Evolutionary conservation across 305 asterid species (phyloP), one percentile per base, ranked within the genome.

Genomic region (Plantago coronopus): DNA sequence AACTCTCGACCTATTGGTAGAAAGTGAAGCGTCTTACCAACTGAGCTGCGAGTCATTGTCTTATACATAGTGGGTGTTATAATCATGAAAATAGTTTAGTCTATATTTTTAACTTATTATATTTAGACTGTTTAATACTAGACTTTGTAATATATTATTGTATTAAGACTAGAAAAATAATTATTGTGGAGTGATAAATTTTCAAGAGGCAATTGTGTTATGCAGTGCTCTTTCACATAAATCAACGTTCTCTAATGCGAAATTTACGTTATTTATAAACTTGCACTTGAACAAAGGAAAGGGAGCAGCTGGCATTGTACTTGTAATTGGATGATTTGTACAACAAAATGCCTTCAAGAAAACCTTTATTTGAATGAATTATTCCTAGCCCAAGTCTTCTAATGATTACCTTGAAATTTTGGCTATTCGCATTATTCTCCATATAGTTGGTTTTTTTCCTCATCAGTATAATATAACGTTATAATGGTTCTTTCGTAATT

Each of bases 401-500:
- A 16, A 22, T 47, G 40, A 11, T 58, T 9, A 13, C 58, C 46
- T 23, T 43, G 58, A 47, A 29, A 34, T 38, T 69, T 25, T 40
- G 65, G 45, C 57, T 48, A 51, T 48, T 22, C 44, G 25, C 62
- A 27, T 59, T 55, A 45, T 53, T 65, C 43, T 48, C 17, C 18
- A 37, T 8, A 7, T 42, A 63, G 27, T 22, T 57, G 21, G 21
- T 51, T 25, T 22, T 17, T 54, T n/a, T 29, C 37, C 18, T 15
- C 42, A 31, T 46, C 44, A 64, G 60, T 54, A 34, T 25, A 10
- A 31, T 54, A 45, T 19, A 31, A 48, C 10, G 17, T 60, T 61
- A 47, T 44, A 29, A 40, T 59, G 16, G 48, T 17, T 23, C 11
- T 23, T 22, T 17, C 54, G 27, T 51, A 49, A 50, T 54, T 54